A percentile compares a stretch with the other conserved stretches of the same genome.
Conservation (phyloP, 148 eudicot genomes). For the Heliosperma pusillum region DNA sequence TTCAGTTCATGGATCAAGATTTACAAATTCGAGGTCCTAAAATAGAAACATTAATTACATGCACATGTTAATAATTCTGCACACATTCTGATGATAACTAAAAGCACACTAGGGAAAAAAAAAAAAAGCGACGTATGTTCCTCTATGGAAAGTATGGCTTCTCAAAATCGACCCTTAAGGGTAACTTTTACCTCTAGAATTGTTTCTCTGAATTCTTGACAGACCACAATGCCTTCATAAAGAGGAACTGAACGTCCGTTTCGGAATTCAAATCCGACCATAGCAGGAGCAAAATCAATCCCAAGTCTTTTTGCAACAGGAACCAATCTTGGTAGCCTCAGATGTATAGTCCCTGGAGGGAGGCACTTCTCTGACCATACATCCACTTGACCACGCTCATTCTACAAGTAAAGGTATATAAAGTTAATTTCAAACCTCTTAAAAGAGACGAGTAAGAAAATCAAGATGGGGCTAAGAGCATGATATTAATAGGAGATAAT, state of each 20-base stretch:
- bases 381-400: conserved; percentile 97
- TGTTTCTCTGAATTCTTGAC: conserved; percentile 72
- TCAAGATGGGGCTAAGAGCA: no score
- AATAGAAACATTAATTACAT: not conserved
- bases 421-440: not conserved
- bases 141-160: no score
- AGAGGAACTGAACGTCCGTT: conserved; percentile 79
- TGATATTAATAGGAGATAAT: no score
- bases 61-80: not conserved
- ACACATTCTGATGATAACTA: not conserved
- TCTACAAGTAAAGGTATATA: conserved; percentile 37
- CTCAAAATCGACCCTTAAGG: not conserved
- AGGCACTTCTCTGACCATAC: conserved; percentile 99
- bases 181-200: conserved; percentile 67
- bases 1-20: not conserved
- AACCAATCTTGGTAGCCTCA: conserved; percentile 73
- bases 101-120: not conserved
- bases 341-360: conserved; percentile 95
- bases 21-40: not conserved
- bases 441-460: not conserved
- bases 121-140: not conserved
- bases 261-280: conserved; percentile 97
- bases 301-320: conserved; percentile 68
- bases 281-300: conserved; percentile 90
- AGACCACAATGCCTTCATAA: conserved; percentile 91